These are phyloP conservation scores for Platanthera guangdongensis DNA, from an alignment of 106 monocot genomes.

Conservation along the genomic window DNA sequence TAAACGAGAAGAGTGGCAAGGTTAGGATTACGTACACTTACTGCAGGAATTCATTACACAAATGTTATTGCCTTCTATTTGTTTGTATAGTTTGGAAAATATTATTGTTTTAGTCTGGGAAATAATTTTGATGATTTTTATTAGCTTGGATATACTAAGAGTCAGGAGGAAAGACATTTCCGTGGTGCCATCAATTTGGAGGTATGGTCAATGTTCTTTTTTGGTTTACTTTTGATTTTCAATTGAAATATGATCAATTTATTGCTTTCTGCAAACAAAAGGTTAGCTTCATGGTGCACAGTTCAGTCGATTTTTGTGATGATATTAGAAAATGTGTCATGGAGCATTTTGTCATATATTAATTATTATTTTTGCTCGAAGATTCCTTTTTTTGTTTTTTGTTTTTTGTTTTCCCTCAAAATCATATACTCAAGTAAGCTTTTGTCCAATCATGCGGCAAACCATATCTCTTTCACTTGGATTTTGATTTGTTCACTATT, in stretches of 20 bases:
- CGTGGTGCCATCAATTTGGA: slow-evolving; percentile 87
- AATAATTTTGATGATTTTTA: neutral
- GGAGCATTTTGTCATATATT: neutral
- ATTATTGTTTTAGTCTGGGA: neutral
- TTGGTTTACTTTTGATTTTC: neutral
- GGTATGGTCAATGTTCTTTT: slow-evolving; percentile 25
- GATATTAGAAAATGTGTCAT: neutral
- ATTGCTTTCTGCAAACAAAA: neutral
- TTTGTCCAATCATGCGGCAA: neutral
- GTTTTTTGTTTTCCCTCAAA: neutral
- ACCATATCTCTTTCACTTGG: neutral
- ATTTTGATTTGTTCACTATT: neutral
- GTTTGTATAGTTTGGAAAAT: neutral
- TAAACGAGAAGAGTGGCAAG: slow-evolving; percentile 97
- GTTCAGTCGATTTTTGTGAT: neutral
- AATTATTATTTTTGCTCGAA: neutral
- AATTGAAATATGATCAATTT: neutral
- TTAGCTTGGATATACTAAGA: slow-evolving; percentile 95
- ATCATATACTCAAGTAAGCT: neutral
- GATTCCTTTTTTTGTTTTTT: neutral
- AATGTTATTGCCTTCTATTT: neutral
- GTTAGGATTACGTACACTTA: slow-evolving; percentile 21
- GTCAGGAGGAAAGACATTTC: slow-evolving; percentile 93
- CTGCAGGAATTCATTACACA: neutral
- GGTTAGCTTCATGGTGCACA: neutral